Evolutionary conservation across 768 basidiomycete species (phyloP).

Genomic region (Porpolomopsis calyptriformis): DNA sequence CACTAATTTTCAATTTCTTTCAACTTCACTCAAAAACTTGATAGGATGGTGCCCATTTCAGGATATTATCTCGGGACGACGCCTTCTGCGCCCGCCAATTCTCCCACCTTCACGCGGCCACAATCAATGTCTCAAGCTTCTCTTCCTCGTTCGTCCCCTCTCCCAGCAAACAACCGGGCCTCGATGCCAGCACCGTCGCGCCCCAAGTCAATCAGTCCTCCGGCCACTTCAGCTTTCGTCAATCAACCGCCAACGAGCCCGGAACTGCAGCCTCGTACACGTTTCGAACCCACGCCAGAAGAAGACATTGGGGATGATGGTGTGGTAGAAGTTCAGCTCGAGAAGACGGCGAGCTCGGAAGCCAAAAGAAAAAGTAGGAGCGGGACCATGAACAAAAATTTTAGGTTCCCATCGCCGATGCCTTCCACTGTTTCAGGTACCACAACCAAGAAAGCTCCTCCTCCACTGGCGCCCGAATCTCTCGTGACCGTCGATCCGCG

Average conservation of each 20-base stretch:
- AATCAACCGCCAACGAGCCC: conserved; percentile 27
- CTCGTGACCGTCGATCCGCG: conserved; percentile 8
- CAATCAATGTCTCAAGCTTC: conserved; percentile 71
- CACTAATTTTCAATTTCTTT: conserved; percentile 1
- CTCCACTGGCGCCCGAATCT: conserved; percentile 9
- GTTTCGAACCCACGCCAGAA: conserved; percentile 45
- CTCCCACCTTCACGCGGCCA: conserved; percentile 40
- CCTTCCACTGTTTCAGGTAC: conserved; percentile 22
- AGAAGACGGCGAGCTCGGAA: conserved; percentile 23
- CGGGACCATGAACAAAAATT: conserved; percentile 71
- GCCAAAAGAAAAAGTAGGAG: conserved; percentile 42
- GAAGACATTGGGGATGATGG: conserved; percentile 28
- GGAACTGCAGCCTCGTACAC: conserved; percentile 12
- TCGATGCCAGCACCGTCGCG: conserved; percentile 58
- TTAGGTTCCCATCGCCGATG: conserved; percentile 51
- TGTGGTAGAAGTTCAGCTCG: conserved; percentile 22
- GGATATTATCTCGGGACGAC: conserved; percentile 70
- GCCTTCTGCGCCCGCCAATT: conserved; percentile 32
- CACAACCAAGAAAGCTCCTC: conserved; percentile 13
- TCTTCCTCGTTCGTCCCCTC: conserved; percentile 32
- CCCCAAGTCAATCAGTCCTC: conserved; percentile 32
- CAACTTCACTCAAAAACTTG: not conserved
- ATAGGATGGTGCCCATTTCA: conserved; percentile 80
- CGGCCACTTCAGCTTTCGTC: conserved; percentile 27
- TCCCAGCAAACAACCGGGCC: conserved; percentile 38